These are phyloP conservation scores for Daldinia sp. DNA, from an alignment of 2,329 filamentous ascomycete genomes.

Conservation along the genomic window DNA sequence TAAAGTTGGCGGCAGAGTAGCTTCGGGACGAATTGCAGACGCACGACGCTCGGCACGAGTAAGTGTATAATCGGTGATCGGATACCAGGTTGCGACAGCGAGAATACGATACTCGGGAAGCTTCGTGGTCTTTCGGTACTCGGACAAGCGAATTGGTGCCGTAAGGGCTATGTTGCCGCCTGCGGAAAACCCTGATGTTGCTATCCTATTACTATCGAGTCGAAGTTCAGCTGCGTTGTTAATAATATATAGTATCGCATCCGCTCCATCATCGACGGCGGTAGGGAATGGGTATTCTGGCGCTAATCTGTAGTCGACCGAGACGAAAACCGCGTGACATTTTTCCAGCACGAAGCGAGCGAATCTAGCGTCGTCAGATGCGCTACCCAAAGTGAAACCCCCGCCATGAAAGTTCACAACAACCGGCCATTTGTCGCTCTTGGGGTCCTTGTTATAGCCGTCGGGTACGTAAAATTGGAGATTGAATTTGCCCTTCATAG, in stretches of 20 bases:
- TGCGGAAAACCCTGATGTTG: slow-evolving; percentile 73
- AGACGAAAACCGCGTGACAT: slow-evolving; percentile 69
- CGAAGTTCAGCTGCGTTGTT: slow-evolving; percentile 67
- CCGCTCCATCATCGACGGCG: slow-evolving; percentile 73
- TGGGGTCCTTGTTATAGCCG: slow-evolving; percentile 51
- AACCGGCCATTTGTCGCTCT: slow-evolving; percentile 58
- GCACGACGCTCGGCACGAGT: slow-evolving; percentile 67
- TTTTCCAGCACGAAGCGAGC: slow-evolving; percentile 64
- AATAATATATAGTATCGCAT: slow-evolving; percentile 72
- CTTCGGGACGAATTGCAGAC: slow-evolving; percentile 66
- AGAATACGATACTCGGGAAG: slow-evolving; percentile 61
- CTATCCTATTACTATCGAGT: slow-evolving; percentile 67
- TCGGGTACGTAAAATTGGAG: slow-evolving; percentile 59
- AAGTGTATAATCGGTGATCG: slow-evolving; percentile 71
- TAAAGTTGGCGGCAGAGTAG: slow-evolving; percentile 67
- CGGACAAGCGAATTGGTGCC: slow-evolving; percentile 53
- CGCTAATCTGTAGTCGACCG: slow-evolving; percentile 76
- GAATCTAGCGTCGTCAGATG: slow-evolving; percentile 73
- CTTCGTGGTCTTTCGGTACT: slow-evolving; percentile 45
- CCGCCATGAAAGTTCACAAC: slow-evolving; percentile 77
- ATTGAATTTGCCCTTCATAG: slow-evolving; percentile 51
- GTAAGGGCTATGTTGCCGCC: slow-evolving; percentile 69
- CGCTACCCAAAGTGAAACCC: slow-evolving; percentile 73
- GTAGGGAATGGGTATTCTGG: slow-evolving; percentile 74
- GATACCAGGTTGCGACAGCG: slow-evolving; percentile 71